These are phyloP conservation scores for Vaccinium darrowii DNA, from an alignment of 148 eudicot genomes.

Conservation along the genomic window DNA sequence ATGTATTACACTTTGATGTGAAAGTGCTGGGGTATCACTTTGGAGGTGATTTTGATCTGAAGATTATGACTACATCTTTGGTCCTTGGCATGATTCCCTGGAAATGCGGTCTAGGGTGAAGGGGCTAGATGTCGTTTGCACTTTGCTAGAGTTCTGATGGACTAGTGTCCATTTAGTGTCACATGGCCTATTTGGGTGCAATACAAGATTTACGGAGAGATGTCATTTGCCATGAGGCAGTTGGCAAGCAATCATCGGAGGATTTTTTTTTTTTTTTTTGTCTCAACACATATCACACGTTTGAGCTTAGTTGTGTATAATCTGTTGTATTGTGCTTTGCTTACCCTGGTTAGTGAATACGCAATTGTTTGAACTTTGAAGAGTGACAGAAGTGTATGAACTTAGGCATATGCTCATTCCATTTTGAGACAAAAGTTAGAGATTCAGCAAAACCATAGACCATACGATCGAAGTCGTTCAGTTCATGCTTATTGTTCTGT, in stretches of 20 bases:
- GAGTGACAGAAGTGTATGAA: not conserved
- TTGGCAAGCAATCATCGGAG: not conserved
- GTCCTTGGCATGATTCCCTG: not conserved
- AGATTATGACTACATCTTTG: not conserved
- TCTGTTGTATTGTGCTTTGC: not conserved
- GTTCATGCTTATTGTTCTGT: not conserved
- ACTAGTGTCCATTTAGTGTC: not conserved
- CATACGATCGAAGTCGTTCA: not conserved
- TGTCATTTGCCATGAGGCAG: not conserved
- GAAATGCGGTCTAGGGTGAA: not conserved
- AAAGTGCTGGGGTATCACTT: not conserved
- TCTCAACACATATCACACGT: not conserved
- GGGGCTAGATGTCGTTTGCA: no score
- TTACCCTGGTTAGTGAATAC: not conserved
- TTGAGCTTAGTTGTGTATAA: not conserved
- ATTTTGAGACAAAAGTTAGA: not conserved
- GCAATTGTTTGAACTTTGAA: not conserved
- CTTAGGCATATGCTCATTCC: not conserved
- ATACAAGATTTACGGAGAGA: not conserved
- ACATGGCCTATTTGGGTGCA: not conserved
- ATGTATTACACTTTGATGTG: not conserved
- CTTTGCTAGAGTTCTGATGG: no score
- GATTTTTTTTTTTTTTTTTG: not conserved
- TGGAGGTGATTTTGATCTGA: not conserved
- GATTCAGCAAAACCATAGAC: not conserved